A percentile compares a stretch with the other conserved stretches of the same genome.
phyloP scores from a whole-genome alignment of 2,329 filamentous ascomycete species.

The Amesomyces nigricolor region DNA sequence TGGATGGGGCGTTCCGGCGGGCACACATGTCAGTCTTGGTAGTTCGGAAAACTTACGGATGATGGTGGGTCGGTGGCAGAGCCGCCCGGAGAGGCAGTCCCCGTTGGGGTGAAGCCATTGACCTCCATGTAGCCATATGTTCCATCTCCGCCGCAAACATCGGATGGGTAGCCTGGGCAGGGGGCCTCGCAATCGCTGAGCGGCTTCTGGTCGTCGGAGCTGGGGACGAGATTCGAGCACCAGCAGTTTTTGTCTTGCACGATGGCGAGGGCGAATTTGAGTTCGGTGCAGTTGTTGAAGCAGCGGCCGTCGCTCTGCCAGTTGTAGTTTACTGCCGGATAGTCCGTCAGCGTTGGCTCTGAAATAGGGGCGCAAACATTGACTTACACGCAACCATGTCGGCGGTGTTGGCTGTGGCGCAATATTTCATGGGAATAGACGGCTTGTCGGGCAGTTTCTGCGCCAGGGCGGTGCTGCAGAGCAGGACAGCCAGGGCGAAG shows the following conservation, averaged over 20 bases:
- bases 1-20: neutral
- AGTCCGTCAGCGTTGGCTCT: neutral
- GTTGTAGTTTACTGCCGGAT: slow-evolving; percentile 44
- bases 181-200: slow-evolving; percentile 45
- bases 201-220: slow-evolving; percentile 36
- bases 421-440: slow-evolving; percentile 38
- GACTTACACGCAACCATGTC: slow-evolving; percentile 39
- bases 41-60: slow-evolving; percentile 14
- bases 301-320: slow-evolving; percentile 69
- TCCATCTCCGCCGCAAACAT: slow-evolving; percentile 58
- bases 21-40: slow-evolving; percentile 4
- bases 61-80: neutral
- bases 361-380: neutral
- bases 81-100: slow-evolving; percentile 14
- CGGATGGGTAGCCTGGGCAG: slow-evolving; percentile 64
- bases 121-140: slow-evolving; percentile 63
- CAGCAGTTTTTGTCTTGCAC: slow-evolving; percentile 62
- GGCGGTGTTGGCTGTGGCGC: slow-evolving; percentile 44
- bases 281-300: slow-evolving; percentile 48
- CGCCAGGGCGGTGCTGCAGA: slow-evolving; percentile 25
- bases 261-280: slow-evolving; percentile 60
- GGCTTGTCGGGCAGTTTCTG: slow-evolving; percentile 12
- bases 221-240: slow-evolving; percentile 67
- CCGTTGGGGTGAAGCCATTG: slow-evolving; percentile 11
- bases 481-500: slow-evolving; percentile 20